Percentiles rank a stretch among this genome's conserved stretches.
These are phyloP conservation scores for Trametes pubescens DNA, from an alignment of 1,284 basidiomycete genomes.

Conservation along the genomic window DNA sequence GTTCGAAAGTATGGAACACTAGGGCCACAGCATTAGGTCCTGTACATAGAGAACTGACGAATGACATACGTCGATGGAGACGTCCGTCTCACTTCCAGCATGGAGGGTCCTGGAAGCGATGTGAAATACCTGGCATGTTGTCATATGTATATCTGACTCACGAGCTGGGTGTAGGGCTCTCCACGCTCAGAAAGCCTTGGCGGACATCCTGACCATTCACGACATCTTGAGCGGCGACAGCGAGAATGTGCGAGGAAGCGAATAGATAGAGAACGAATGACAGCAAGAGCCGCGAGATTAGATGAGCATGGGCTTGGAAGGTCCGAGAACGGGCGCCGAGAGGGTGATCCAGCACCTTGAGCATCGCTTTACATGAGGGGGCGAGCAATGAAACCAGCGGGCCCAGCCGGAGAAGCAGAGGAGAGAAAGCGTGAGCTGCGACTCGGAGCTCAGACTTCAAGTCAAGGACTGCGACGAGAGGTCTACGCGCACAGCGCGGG, in stretches of 20 bases:
- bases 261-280: conserved; percentile 25
- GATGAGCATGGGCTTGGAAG: conserved; percentile 8
- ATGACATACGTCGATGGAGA: conserved; percentile 55
- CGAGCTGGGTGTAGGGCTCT: conserved; percentile 54
- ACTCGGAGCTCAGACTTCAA: conserved; percentile 15
- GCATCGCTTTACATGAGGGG: conserved; percentile 32
- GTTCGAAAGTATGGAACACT: conserved; percentile 56
- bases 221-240: conserved; percentile 39
- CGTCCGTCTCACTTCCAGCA: conserved; percentile 47
- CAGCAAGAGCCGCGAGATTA: conserved; percentile 23
- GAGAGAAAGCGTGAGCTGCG: conserved; percentile 11
- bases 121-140: neutral
- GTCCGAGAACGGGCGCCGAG: conserved; percentile 23
- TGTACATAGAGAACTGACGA: neutral
- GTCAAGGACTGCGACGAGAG: conserved; percentile 2
- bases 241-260: conserved; percentile 14
- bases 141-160: conserved; percentile 37
- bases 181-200: conserved; percentile 57
- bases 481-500: conserved; percentile 20
- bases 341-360: conserved; percentile 35
- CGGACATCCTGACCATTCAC: conserved; percentile 54
- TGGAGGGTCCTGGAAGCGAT: conserved; percentile 37
- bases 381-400: conserved; percentile 28
- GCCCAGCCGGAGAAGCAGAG: conserved; percentile 17
- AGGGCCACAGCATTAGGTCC: conserved; percentile 7